Conservation (phyloP, 768 basidiomycete genomes). For the Lentinula lateritia region DNA sequence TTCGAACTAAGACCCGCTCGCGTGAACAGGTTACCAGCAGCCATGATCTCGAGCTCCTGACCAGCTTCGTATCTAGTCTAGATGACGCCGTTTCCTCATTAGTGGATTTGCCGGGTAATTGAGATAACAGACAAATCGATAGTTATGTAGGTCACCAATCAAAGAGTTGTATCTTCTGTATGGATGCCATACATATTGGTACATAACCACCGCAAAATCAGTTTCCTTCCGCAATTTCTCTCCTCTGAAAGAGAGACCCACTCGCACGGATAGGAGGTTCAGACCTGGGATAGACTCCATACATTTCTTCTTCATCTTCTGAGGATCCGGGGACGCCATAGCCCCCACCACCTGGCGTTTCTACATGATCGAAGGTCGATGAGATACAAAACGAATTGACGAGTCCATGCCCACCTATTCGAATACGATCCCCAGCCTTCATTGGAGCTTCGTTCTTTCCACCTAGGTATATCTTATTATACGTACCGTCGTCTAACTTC, state of each 20-base stretch:
- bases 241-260: not conserved
- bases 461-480: not conserved
- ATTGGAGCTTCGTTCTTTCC: not conserved
- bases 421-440: not conserved
- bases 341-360: conserved; percentile 2
- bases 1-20: too few relatives aligned
- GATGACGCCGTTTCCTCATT: too few relatives aligned
- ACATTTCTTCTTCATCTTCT: not conserved
- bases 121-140: too few relatives aligned
- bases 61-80: too few relatives aligned
- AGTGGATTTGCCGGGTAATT: too few relatives aligned
- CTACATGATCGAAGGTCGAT: not conserved
- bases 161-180: too few relatives aligned
- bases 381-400: not conserved
- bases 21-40: too few relatives aligned
- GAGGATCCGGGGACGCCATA: not conserved
- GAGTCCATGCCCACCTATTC: not conserved
- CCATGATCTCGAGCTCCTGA: too few relatives aligned
- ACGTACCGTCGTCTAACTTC: not conserved
- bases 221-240: not conserved
- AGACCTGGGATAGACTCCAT: not conserved
- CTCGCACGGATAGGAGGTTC: not conserved
- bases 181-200: too few relatives aligned
- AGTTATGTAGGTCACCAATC: too few relatives aligned
- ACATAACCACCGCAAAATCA: not conserved